A percentile compares a stretch with the other conserved stretches of the same genome.
Evolutionary conservation across 768 basidiomycete genomes (phyloP).

Genomic region (Trametes cinnabarina): DNA sequence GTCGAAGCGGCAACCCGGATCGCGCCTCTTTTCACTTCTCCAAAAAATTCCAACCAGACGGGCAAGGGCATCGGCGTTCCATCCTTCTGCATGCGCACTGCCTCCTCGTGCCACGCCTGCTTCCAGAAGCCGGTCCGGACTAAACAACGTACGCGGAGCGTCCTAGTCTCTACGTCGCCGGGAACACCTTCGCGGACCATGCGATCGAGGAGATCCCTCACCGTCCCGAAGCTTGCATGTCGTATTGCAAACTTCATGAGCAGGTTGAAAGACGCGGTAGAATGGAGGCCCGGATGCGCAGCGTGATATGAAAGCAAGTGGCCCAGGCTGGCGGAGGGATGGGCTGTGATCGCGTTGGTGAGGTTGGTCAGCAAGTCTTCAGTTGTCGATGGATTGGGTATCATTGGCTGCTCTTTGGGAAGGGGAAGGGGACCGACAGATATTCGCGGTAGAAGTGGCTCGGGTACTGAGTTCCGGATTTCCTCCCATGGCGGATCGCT

Average conservation of each 20-base stretch:
- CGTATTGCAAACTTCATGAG: slow-evolving; percentile 51
- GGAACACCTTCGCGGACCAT: slow-evolving; percentile 46
- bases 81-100: not conserved
- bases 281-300: slow-evolving; percentile 31
- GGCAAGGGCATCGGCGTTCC: slow-evolving; percentile 34
- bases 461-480: slow-evolving; percentile 11
- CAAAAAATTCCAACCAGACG: slow-evolving; percentile 63
- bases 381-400: slow-evolving; percentile 11
- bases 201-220: slow-evolving; percentile 41
- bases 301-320: slow-evolving; percentile 51
- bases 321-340: slow-evolving; percentile 34
- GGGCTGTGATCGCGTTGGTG: slow-evolving; percentile 36
- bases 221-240: slow-evolving; percentile 46
- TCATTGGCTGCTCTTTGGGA: not conserved
- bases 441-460: not conserved
- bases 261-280: slow-evolving; percentile 44
- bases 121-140: slow-evolving; percentile 57
- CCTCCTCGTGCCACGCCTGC: slow-evolving; percentile 46
- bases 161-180: slow-evolving; percentile 53
- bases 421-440: not conserved
- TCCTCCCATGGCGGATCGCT: slow-evolving; percentile 29
- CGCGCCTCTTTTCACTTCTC: slow-evolving; percentile 14
- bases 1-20: not conserved
- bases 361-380: slow-evolving; percentile 35
- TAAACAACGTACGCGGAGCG: slow-evolving; percentile 55